Percentiles rank a stretch among this genome's conserved stretches.
Evolutionary conservation across 352 stramenopile genomes (phyloP).

Genomic region (Nannochloropsis limnetica): DNA sequence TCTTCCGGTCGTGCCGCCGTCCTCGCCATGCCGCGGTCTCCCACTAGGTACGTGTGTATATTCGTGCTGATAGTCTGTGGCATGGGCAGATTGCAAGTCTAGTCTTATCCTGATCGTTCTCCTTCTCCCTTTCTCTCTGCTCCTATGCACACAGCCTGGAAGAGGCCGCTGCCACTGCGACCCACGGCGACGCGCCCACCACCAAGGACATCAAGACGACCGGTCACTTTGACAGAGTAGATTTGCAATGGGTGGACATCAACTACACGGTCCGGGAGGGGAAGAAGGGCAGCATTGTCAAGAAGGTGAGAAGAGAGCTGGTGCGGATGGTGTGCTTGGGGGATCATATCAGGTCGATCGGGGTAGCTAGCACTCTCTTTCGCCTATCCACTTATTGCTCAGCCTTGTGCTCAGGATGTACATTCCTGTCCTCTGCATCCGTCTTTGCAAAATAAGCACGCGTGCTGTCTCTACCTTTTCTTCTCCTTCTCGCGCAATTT

Average conservation of each 20-base stretch:
- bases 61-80: neutral
- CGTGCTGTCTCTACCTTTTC: neutral
- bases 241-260: slow-evolving; percentile 22
- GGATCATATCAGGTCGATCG: neutral
- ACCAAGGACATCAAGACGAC: neutral
- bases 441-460: neutral
- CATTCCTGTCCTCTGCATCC: neutral
- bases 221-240: neutral
- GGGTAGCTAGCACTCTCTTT: too few species aligned
- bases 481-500: neutral
- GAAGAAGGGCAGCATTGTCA: neutral
- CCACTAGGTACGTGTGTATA: neutral
- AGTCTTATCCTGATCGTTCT: neutral
- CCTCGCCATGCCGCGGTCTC: neutral
- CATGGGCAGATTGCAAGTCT: neutral
- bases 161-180: neutral
- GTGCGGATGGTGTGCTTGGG: neutral
- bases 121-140: neutral
- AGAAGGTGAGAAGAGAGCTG: neutral
- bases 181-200: neutral
- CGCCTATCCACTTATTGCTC: neutral
- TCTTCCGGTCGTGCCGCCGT: neutral
- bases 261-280: neutral
- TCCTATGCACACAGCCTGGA: slow-evolving; percentile 5
- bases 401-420: neutral